Percentiles rank a stretch among this genome's conserved stretches.
phyloP scores from a whole-genome alignment of 1,139 yeast species.

The Arxiozyma bovina region DNA sequence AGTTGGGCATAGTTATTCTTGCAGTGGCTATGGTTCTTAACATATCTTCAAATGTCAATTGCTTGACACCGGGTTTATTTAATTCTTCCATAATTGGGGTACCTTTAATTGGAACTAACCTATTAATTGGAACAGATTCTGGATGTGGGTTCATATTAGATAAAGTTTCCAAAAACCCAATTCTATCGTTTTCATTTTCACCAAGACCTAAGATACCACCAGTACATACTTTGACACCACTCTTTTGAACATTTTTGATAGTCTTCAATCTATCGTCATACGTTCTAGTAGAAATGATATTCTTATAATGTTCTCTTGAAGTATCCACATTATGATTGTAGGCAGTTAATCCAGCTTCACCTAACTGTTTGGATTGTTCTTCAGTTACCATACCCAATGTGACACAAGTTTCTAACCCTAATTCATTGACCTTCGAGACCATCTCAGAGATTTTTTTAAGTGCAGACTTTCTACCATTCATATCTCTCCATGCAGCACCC shows the following conservation, averaged over 20 bases:
- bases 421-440: conserved; percentile 56
- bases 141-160: conserved; percentile 64
- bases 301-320: conserved; percentile 67
- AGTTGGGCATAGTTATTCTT: conserved; percentile 60
- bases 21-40: conserved; percentile 70
- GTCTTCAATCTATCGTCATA: conserved; percentile 66
- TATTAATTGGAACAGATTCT: conserved; percentile 72
- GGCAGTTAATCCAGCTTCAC: conserved; percentile 69
- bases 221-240: conserved; percentile 66
- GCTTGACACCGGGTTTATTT: conserved; percentile 35
- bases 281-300: conserved; percentile 57
- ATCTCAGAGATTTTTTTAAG: conserved; percentile 53
- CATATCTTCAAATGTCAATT: conserved; percentile 50
- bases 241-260: conserved; percentile 51
- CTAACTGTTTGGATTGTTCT: conserved; percentile 50
- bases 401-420: conserved; percentile 71
- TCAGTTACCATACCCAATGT: conserved; percentile 69
- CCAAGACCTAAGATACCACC: conserved; percentile 79
- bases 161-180: conserved; percentile 58
- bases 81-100: conserved; percentile 62
- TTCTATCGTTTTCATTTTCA: conserved; percentile 62
- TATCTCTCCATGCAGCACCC: conserved; percentile 88
- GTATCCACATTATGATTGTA: conserved; percentile 78
- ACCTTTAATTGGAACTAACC: conserved; percentile 70
- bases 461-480: conserved; percentile 68